Percentiles rank a stretch among this genome's conserved stretches.
phyloP scores from a whole-genome alignment of 345 rosid species.

The Eucalyptus tenuipes region DNA sequence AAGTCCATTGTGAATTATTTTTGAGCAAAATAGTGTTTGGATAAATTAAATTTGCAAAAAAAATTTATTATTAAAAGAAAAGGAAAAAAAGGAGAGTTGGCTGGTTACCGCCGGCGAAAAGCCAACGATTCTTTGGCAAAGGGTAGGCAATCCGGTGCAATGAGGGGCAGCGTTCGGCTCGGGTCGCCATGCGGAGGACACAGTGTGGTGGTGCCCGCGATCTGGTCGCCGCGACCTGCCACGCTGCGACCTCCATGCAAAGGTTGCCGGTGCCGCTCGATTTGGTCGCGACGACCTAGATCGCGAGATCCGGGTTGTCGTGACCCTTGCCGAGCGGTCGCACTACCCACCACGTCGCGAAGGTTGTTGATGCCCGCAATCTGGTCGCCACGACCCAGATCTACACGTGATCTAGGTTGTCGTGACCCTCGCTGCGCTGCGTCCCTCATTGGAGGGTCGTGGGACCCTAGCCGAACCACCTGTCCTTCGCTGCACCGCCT shows the following conservation, averaged over 20 bases:
- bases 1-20: too few species aligned
- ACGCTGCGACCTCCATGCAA: fast-evolving
- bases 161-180: fast-evolving
- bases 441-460: too few species aligned
- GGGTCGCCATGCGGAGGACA: fast-evolving
- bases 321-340: fast-evolving
- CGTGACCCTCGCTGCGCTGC: fast-evolving
- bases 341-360: fast-evolving
- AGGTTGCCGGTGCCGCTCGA: fast-evolving
- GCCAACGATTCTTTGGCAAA: too few species aligned
- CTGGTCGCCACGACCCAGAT: fast-evolving
- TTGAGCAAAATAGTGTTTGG: too few species aligned
- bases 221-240: fast-evolving
- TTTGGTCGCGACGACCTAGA: fast-evolving
- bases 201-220: too few species aligned
- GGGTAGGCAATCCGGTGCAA: fast-evolving
- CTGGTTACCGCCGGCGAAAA: fast-evolving
- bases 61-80: too few species aligned
- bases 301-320: fast-evolving
- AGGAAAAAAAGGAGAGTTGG: too few species aligned
- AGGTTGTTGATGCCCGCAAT: too few species aligned
- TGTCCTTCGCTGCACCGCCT: fast-evolving
- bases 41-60: too few species aligned
- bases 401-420: fast-evolving
- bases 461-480: fast-evolving